Percentiles rank a stretch among this genome's conserved stretches.
Conservation (phyloP, 2,329 filamentous ascomycete species). For the Sporothrix sp. region DNA sequence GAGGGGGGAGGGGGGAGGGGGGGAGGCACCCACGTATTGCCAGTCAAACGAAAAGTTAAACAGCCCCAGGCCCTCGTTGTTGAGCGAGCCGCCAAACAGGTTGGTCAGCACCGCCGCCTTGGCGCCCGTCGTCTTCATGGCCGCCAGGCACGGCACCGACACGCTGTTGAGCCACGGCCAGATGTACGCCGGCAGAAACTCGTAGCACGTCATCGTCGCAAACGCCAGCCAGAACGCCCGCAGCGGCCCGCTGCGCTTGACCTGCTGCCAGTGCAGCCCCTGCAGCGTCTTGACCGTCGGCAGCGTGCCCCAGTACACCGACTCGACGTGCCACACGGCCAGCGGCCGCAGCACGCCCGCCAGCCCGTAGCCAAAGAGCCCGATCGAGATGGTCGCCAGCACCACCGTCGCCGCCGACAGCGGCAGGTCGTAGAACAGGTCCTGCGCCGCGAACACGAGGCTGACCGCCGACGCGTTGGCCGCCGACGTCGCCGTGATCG, state of each 20-base stretch:
- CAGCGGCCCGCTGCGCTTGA: conserved; percentile 41
- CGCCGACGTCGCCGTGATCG: conserved; percentile 45
- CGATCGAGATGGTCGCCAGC: conserved; percentile 42
- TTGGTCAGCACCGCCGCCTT: conserved; percentile 36
- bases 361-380: conserved; percentile 45
- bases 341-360: conserved; percentile 44
- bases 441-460: conserved; percentile 37
- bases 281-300: conserved; percentile 45
- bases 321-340: conserved; percentile 45
- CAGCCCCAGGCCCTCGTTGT: conserved; percentile 43
- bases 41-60: conserved; percentile 44
- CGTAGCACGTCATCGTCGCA: conserved; percentile 38
- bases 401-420: conserved; percentile 37
- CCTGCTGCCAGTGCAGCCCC: conserved; percentile 42
- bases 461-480: conserved; percentile 37
- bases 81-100: conserved; percentile 41
- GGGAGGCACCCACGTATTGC: conserved; percentile 38
- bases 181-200: conserved; percentile 46
- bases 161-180: conserved; percentile 46
- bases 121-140: conserved; percentile 39
- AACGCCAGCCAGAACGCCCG: conserved; percentile 41
- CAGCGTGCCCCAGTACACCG: conserved; percentile 46
- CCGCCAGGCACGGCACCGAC: conserved; percentile 44
- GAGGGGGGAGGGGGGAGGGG: conserved; percentile 1
- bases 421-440: conserved; percentile 42